A percentile compares a stretch with the other conserved stretches of the same genome.
Conservation (phyloP, 1,139 yeast species). For the Candida smagusa region DNA sequence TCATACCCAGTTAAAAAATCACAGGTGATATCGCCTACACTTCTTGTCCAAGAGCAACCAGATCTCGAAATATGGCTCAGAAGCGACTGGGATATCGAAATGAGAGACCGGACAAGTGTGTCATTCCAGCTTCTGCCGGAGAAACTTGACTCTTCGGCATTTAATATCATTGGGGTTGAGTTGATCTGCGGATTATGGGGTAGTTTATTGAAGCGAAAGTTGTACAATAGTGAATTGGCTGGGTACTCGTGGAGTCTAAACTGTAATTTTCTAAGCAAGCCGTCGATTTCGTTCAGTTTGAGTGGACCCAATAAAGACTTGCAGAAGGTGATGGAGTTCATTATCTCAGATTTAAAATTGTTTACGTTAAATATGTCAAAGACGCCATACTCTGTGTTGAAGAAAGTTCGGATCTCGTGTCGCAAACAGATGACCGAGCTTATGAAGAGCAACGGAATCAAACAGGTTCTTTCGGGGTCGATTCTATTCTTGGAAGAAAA, state of each 20-base stretch:
- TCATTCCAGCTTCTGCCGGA: constrained; percentile 43
- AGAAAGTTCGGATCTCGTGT: constrained; percentile 41
- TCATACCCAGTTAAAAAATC: constrained; percentile 3
- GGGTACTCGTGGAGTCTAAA: constrained; percentile 54
- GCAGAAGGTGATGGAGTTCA: constrained; percentile 18
- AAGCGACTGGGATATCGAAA: constrained; percentile 17
- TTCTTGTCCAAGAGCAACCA: constrained; percentile 12
- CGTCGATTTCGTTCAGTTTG: constrained; percentile 46
- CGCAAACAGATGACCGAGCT: constrained; percentile 42
- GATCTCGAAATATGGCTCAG: constrained; percentile 52
- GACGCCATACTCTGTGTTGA: constrained; percentile 30
- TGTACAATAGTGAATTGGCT: constrained; percentile 51
- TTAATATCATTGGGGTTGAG: constrained; percentile 43
- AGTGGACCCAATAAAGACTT: constrained; percentile 48
- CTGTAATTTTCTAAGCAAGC: constrained; percentile 50
- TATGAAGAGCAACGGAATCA: constrained; percentile 34
- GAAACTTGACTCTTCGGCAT: constrained; percentile 23
- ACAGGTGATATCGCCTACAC: constrained; percentile 10
- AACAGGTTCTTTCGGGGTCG: constrained; percentile 44
- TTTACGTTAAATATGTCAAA: constrained; percentile 11
- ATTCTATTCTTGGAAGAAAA: constrained; percentile 51
- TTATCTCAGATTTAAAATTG: constrained; percentile 18
- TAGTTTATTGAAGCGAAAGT: constrained; percentile 26
- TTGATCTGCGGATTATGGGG: constrained; percentile 46
- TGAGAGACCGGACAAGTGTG: constrained; percentile 26